Evolutionary conservation across 495 filamentous ascomycete species (phyloP), one percentile per base, ranked within the genome.

Genomic region (Schizothecium vesticola): DNA sequence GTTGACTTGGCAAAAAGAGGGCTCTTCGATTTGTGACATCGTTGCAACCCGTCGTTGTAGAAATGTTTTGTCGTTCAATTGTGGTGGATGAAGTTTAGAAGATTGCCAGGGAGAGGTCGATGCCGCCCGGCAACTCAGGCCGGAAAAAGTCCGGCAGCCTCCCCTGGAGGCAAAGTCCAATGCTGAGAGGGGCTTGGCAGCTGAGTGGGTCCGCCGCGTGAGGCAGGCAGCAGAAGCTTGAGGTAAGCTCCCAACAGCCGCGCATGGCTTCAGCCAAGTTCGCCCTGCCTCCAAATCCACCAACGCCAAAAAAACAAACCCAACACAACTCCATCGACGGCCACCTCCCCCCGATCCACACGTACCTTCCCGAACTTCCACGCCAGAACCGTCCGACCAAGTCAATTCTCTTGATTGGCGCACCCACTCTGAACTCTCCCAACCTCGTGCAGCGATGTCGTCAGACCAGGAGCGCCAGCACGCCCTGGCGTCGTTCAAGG

Each of bases 401-500:
- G 6, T n/a, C n/a, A 2, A 51, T 51, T n/a, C 19, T n/a, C 16
- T n/a, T 9, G 16, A n/a, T 51, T 7, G 43, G 58, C 58, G 13
- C 58, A 12, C 23, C 58, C 9, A 16, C 24, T 11, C 24, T 3
- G 58, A 24, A 5, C 43, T 43, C 36, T 51, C 24, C 58, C 22
- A 28, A 23, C 22, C 22, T 28, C 58, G 57, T 43, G 33, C 58
- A 19, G 55, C 61, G 55, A 83, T 82, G 79, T 69, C 79, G 69
- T 78, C 80, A 64, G 84, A 83, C 61, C 78, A 81, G 72, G 93
- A 96, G 85, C 86, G 93, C 75, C 84, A 91, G 64, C 87, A 91
- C 77, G 91, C 94, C 75, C 88, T 97, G 72, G 86, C 93, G 69
- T 88, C 92, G 60, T 96, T 94, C 87, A 95, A 94, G 84, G 86